Base-by-base conservation (phyloP, 495 filamentous ascomycete species). In the Penicillium canariense region DNA sequence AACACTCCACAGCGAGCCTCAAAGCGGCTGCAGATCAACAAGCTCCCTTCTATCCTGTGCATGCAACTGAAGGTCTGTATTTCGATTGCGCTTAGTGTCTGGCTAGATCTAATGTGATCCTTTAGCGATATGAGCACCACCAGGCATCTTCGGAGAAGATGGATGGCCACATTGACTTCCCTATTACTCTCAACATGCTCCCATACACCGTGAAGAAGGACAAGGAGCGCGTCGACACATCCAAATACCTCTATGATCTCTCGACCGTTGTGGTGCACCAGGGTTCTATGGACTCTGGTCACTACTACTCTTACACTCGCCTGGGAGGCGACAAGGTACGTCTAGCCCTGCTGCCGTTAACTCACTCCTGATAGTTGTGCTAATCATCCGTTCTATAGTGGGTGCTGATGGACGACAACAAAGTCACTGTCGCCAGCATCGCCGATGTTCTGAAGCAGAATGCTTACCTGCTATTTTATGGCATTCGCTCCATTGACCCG, bases 401-500 rank as follows among this genome's bases (percentile, higher is more conserved):
- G 92, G 91, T 92, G 65, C 78, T 84, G 26, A 96, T 96, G 75
- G 91, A 97, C 59, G 92, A 97, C 68, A 90, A 90, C 65, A 87
- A 87, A 65, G 91, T 97, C 39, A 90, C 89, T 43, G 59, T 89
- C 45, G 90, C 87, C 18, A 78, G 77, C 15, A 88, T 91, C 60
- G 81, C 84, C 6, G 86, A 96, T 48, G 92, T 96, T 7, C 78
- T 97, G 22, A 81, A 77, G 23, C 87, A 87, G 35, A 79, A 92
- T 61, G 91, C 92, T 10, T 97, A 96, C 68, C 72, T 97, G 35
- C 71, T 97, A 34, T 93, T 96, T 68, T 97, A 97, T 60, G 85
- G 87, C 43, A 82, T 90, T 36, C 79, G 85, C 44, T 83, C 80
- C 18, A 66, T 89, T 38, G 64, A 61, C 6, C 18, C 35, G n/a